Percentiles rank a stretch among this genome's conserved stretches.
Evolutionary conservation across 192 early-diverging fungal genomes (phyloP).

Genomic region (Coemansia sp.): DNA sequence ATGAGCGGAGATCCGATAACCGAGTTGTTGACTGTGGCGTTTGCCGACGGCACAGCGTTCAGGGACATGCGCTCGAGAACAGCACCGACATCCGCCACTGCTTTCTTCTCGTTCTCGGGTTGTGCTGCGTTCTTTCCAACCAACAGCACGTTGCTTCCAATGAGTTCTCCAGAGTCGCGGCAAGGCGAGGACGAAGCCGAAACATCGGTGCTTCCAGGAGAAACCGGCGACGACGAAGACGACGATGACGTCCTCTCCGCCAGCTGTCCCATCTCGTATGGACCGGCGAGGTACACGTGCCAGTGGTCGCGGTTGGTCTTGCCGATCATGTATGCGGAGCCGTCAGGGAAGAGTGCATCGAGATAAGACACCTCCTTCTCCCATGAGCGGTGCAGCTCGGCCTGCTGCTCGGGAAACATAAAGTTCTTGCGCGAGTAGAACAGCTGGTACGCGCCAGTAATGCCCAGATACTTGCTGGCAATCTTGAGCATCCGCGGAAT

Average conservation of each 20-base stretch:
- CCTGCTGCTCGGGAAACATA: constrained; percentile 92
- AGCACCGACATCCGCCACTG: neutral
- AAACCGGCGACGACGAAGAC: no score
- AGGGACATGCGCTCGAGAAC: neutral
- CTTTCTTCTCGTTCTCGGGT: neutral
- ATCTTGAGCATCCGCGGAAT: constrained; percentile 85
- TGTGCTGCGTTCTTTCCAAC: neutral
- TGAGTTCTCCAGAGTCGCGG: neutral
- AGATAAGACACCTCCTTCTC: constrained; percentile 81
- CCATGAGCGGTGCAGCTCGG: constrained; percentile 87
- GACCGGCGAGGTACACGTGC: constrained; percentile 88
- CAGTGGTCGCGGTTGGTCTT: constrained; percentile 95
- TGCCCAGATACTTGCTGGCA: constrained; percentile 61
- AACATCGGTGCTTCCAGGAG: neutral
- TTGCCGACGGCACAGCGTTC: neutral
- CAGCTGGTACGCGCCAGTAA: constrained; percentile 65
- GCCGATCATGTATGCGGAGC: constrained; percentile 88
- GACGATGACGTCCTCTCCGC: neutral
- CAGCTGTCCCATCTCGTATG: constrained; percentile 36
- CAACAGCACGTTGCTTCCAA: neutral
- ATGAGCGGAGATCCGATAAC: constrained; percentile 27
- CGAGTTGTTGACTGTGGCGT: constrained; percentile 37
- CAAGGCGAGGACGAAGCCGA: neutral
- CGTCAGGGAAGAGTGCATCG: constrained; percentile 66
- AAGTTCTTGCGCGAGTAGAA: constrained; percentile 98